Percentiles rank a stretch among this genome's conserved stretches.
These are phyloP conservation scores for Corymbia calophylla DNA, from an alignment of 441 rosid genomes.

Conservation along the genomic window DNA sequence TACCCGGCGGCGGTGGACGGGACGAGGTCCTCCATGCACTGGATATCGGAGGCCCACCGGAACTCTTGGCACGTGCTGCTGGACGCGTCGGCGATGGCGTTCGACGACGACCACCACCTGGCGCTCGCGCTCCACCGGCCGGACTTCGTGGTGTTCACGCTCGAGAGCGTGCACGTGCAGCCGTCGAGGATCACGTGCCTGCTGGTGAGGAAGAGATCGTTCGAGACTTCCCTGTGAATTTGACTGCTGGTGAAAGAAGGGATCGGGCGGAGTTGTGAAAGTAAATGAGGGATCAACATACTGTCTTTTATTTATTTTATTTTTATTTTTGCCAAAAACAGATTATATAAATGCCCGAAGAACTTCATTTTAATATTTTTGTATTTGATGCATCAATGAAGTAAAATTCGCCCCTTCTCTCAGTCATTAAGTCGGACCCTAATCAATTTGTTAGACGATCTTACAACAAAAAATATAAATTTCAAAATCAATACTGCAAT, in stretches of 20 bases:
- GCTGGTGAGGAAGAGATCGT: slow-evolving; percentile 55
- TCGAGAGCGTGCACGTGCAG: slow-evolving; percentile 30
- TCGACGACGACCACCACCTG: slow-evolving; percentile 31
- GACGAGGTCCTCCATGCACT: slow-evolving; percentile 54
- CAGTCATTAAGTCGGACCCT: neutral
- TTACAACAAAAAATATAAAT: neutral
- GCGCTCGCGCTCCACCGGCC: slow-evolving; percentile 59
- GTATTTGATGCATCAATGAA: neutral
- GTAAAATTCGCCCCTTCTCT: neutral
- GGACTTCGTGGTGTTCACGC: slow-evolving; percentile 52
- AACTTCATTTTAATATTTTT: neutral
- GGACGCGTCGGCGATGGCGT: slow-evolving; percentile 44
- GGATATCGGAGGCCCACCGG: slow-evolving; percentile 73
- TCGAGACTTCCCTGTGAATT: slow-evolving; percentile 15
- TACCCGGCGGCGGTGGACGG: slow-evolving; percentile 57
- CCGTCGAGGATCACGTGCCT: slow-evolving; percentile 51
- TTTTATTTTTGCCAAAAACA: neutral
- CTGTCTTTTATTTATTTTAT: too few relatives aligned
- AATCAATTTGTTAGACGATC: neutral
- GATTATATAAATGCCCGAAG: neutral
- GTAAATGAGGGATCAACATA: neutral
- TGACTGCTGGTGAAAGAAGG: neutral
- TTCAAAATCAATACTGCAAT: neutral
- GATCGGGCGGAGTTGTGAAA: neutral
- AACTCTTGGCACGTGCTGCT: slow-evolving; percentile 70